Evolutionary conservation across 192 early-diverging fungal genomes (phyloP).

Genomic region (Coemansia reversa): DNA sequence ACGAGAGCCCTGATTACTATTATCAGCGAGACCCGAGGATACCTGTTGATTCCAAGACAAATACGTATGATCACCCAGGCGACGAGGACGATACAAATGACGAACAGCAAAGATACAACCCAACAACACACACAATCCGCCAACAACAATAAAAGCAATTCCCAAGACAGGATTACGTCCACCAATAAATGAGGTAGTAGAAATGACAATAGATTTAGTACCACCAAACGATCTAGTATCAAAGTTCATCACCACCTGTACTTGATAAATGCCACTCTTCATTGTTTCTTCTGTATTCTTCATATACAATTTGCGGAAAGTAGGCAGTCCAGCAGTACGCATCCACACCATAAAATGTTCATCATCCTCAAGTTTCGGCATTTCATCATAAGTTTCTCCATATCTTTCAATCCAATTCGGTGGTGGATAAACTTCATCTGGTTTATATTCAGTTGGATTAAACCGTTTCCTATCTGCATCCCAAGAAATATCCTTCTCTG

Average conservation of each 20-base stretch:
- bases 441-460: conserved; percentile 55
- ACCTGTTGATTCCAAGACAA: conserved; percentile 91
- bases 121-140: conserved; percentile 84
- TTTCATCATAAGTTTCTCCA: conserved; percentile 57
- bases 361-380: conserved; percentile 64
- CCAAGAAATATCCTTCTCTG: conserved; percentile 83
- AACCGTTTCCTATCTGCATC: conserved; percentile 74
- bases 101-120: conserved; percentile 85
- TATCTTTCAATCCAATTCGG: conserved; percentile 78
- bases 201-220: conserved; percentile 93
- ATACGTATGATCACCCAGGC: conserved; percentile 95
- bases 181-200: conserved; percentile 91
- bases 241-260: conserved; percentile 80
- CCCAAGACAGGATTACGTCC: conserved; percentile 98
- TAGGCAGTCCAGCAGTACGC: conserved; percentile 92
- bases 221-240: conserved; percentile 85
- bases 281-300: conserved; percentile 65
- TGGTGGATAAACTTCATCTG: conserved; percentile 72
- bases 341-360: conserved; percentile 98
- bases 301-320: conserved; percentile 94
- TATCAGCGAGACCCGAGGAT: conserved; percentile 42
- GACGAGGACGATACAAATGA: conserved; percentile 93
- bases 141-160: conserved; percentile 90
- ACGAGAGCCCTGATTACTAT: conserved; percentile 10
- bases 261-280: conserved; percentile 66